A percentile compares a stretch with the other conserved stretches of the same genome.
Conservation (phyloP, 805 yeast genomes). For the Candida ortonii region DNA sequence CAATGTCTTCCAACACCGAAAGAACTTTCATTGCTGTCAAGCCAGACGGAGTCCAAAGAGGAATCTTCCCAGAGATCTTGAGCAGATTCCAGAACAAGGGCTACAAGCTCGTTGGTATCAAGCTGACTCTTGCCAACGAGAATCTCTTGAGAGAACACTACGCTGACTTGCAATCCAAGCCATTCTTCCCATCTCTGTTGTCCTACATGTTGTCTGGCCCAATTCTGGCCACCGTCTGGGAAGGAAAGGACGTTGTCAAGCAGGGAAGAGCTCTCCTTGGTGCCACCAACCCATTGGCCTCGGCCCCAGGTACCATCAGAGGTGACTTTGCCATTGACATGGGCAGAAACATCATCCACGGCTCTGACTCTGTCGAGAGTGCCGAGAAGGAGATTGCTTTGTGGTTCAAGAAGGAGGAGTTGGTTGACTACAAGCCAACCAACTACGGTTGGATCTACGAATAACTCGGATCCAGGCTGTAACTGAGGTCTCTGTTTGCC, state of each 20-base stretch:
- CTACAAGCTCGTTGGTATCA: constrained; percentile 93
- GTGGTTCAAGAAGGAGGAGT: constrained; percentile 98
- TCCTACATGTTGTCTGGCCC: constrained; percentile 99
- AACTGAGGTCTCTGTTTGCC: background rate
- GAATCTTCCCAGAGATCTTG: constrained; percentile 84
- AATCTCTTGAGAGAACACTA: constrained; percentile 87
- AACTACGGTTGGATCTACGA: constrained; percentile 91
- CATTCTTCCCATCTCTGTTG: constrained; percentile 96
- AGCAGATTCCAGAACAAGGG: constrained; percentile 97
- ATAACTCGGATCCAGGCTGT: constrained; percentile 37
- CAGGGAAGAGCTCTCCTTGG: constrained; percentile 97
- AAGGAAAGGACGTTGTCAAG: constrained; percentile 99
- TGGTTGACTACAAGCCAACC: constrained; percentile 87
- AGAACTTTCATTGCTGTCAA: constrained; percentile 91
- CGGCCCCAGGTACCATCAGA: constrained; percentile 99
- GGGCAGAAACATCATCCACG: constrained; percentile 99
- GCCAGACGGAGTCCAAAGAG: constrained; percentile 99
- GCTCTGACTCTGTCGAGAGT: constrained; percentile 98
- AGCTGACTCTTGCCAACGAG: constrained; percentile 86
- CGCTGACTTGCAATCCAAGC: constrained; percentile 91
- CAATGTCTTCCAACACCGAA: constrained; percentile 58
- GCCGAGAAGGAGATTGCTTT: constrained; percentile 94
- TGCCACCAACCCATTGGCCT: constrained; percentile 96
- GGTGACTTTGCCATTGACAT: constrained; percentile 98
- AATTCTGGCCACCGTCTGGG: constrained; percentile 98